A percentile compares a stretch with the other conserved stretches of the same genome.
Evolutionary conservation across 108 stramenopile species (phyloP).

Genomic region (Cyclotella cryptica): DNA sequence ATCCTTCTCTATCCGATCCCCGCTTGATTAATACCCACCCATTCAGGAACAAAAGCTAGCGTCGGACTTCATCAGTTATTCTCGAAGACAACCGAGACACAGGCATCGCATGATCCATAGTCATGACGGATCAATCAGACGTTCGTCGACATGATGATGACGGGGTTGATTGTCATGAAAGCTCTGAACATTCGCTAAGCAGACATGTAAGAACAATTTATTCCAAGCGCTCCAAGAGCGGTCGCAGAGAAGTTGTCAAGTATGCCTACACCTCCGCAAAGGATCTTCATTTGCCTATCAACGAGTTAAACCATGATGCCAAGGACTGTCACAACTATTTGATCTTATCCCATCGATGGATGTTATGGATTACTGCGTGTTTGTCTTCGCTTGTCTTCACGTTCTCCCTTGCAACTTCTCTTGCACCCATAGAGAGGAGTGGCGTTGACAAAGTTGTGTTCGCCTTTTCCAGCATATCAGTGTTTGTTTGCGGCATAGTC

Average conservation of each 20-base stretch:
- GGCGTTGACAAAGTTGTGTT: background rate
- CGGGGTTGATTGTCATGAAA: background rate
- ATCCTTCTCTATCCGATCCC: too few species aligned
- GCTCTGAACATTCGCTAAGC: background rate
- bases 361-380: background rate
- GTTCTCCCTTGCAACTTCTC: background rate
- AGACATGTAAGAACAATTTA: background rate
- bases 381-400: constrained; percentile 5
- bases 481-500: background rate
- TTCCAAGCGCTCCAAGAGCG: background rate
- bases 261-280: background rate
- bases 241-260: background rate
- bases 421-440: background rate
- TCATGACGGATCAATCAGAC: background rate
- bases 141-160: background rate
- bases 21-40: too few species aligned
- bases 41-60: too few species aligned
- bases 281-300: background rate
- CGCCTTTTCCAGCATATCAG: background rate
- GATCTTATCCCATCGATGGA: background rate
- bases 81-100: too few species aligned
- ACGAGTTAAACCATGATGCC: background rate
- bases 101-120: background rate
- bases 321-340: background rate
- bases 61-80: too few species aligned